Evolutionary conservation across 306 rosid species (phyloP).

Genomic region (Acacia confusa): DNA sequence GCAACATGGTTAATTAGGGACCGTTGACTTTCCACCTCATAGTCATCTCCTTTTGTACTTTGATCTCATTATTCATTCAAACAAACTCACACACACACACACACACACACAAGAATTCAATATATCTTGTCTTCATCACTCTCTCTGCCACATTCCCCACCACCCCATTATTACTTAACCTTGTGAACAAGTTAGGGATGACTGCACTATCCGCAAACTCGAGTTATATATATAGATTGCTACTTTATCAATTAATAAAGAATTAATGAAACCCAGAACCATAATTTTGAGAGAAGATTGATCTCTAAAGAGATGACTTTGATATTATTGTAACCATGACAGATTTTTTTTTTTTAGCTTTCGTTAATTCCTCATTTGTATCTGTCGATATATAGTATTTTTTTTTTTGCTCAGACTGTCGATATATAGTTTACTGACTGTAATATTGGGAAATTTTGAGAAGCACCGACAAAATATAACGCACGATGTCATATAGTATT

Average conservation of each 20-base stretch:
- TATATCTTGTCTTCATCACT: slow-evolving; percentile 38
- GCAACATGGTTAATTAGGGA: slow-evolving; percentile 34
- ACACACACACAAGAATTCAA: slow-evolving; percentile 28
- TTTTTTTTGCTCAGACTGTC: too few species aligned
- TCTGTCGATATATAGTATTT: neutral
- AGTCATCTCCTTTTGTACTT: slow-evolving; percentile 25
- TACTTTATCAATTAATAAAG: neutral
- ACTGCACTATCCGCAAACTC: neutral
- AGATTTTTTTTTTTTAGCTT: neutral
- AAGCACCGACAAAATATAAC: neutral
- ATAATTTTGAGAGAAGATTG: neutral
- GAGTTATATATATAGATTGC: neutral
- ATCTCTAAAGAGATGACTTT: neutral
- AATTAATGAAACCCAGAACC: neutral
- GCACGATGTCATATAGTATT: neutral
- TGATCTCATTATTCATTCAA: slow-evolving; percentile 24
- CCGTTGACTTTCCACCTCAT: slow-evolving; percentile 55
- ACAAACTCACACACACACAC: neutral
- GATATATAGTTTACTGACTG: neutral
- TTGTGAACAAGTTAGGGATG: neutral
- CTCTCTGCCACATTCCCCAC: slow-evolving; percentile 24
- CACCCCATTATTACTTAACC: slow-evolving; percentile 23
- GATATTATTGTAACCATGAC: neutral
- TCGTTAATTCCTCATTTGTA: neutral
- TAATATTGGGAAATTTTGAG: neutral